Evolutionary conservation across 768 basidiomycete genomes (phyloP).

Genomic region (Tephrocybe sp.): DNA sequence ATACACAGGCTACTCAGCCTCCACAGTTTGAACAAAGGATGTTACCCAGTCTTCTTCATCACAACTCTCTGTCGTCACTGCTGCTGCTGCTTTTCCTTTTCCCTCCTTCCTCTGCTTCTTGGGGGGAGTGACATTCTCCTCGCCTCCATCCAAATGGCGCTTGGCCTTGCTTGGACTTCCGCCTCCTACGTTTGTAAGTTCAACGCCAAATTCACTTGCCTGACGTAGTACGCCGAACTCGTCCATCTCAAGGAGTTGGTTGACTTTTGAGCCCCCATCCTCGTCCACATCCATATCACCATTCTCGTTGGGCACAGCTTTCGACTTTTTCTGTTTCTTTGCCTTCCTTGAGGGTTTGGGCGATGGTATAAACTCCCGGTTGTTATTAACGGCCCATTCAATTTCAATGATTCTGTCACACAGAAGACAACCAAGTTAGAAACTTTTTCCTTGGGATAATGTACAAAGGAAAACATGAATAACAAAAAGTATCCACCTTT

Average conservation of each 20-base stretch:
- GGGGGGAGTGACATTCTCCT: slow-evolving; percentile 24
- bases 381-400: slow-evolving; percentile 72
- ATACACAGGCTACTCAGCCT: slow-evolving; percentile 6
- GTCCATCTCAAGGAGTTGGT: too few relatives aligned
- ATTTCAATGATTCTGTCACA: slow-evolving; percentile 73
- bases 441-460: slow-evolving; percentile 36
- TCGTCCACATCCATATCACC: slow-evolving; percentile 28
- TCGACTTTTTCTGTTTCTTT: slow-evolving; percentile 32
- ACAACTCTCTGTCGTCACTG: slow-evolving; percentile 17
- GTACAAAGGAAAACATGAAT: slow-evolving; percentile 62
- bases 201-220: slow-evolving; percentile 36
- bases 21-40: slow-evolving; percentile 19
- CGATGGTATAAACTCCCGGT: slow-evolving; percentile 55
- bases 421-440: slow-evolving; percentile 39
- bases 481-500: slow-evolving; percentile 81
- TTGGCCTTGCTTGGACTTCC: slow-evolving; percentile 33
- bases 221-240: slow-evolving; percentile 7
- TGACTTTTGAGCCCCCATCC: slow-evolving; percentile 10
- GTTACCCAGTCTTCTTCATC: slow-evolving; percentile 30
- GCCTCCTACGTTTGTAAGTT: slow-evolving; percentile 41
- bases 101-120: slow-evolving; percentile 30
- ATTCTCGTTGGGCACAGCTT: slow-evolving; percentile 23
- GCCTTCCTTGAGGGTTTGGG: slow-evolving; percentile 43
- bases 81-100: too few relatives aligned
- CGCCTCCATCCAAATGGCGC: slow-evolving; percentile 30